Evolutionary conservation across 176 grass and related monocot species (phyloP).

Genomic region (Raddia guianensis): DNA sequence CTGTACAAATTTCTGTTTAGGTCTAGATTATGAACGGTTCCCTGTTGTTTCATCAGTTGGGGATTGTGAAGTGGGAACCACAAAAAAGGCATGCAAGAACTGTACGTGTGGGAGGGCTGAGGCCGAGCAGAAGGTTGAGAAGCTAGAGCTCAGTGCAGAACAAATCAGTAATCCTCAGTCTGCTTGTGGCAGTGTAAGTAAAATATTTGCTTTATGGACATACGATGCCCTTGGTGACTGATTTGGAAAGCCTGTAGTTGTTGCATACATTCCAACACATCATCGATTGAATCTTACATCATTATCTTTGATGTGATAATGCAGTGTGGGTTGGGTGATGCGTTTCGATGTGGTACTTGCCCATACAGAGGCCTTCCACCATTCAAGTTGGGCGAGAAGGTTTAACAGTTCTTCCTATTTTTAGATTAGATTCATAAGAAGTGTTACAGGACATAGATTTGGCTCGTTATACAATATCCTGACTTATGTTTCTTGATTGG

Average conservation of each 20-base stretch:
- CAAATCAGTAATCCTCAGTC: constrained; percentile 88
- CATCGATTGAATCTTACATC: background rate
- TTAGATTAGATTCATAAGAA: background rate
- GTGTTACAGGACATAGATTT: background rate
- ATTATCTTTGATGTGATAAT: constrained; percentile 15
- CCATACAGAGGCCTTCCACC: constrained; percentile 82
- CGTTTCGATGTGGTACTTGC: constrained; percentile 84
- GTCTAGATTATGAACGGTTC: constrained; percentile 17
- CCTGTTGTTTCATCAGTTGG: constrained; percentile 50
- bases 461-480: background rate
- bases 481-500: background rate
- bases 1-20: background rate
- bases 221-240: background rate
- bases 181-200: constrained; percentile 87
- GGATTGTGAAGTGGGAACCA: constrained; percentile 83
- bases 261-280: background rate
- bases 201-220: background rate
- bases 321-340: constrained; percentile 92
- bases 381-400: constrained; percentile 94
- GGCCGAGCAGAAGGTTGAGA: constrained; percentile 81
- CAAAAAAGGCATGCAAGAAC: constrained; percentile 96
- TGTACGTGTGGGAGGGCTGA: constrained; percentile 92
- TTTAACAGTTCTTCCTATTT: constrained; percentile 28
- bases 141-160: constrained; percentile 73
- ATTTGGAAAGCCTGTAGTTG: background rate